phyloP scores from a whole-genome alignment of 495 filamentous ascomycete species.

The Astrothelium macrocarpum region DNA sequence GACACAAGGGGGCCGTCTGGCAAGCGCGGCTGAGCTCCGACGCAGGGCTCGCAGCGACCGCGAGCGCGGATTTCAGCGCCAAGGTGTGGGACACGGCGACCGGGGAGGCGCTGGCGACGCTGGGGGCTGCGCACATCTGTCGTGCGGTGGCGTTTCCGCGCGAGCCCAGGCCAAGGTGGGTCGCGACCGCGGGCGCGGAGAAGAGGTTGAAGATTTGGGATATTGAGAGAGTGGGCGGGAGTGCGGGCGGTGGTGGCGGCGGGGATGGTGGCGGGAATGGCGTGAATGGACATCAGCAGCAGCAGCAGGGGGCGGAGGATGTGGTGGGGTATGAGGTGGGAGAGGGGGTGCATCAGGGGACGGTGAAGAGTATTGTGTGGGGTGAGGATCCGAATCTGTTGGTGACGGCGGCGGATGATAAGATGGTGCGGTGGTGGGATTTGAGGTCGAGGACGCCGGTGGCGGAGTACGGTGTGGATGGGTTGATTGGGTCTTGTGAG shows the following conservation, averaged over 20 bases:
- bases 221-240: conserved; percentile 43
- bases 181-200: conserved; percentile 90
- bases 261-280: not conserved
- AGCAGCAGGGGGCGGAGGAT: conserved; percentile 15
- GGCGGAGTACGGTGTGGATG: conserved; percentile 62
- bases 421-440: conserved; percentile 91
- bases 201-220: conserved; percentile 96
- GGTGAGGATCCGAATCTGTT: conserved; percentile 74
- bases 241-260: not conserved
- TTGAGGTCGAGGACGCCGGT: conserved; percentile 62
- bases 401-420: conserved; percentile 82
- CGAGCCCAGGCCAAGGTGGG: conserved; percentile 59
- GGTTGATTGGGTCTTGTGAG: conserved; percentile 83
- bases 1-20: conserved; percentile 97
- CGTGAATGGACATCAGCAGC: not conserved
- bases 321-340: conserved; percentile 65
- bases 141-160: conserved; percentile 80
- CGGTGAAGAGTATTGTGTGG: conserved; percentile 95
- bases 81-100: conserved; percentile 96
- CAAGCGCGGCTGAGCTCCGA: conserved; percentile 85
- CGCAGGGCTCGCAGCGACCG: conserved; percentile 79
- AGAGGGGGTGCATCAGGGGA: conserved; percentile 65
- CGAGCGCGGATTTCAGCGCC: conserved; percentile 93
- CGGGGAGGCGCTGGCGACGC: conserved; percentile 78
- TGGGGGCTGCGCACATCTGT: conserved; percentile 89